These are phyloP conservation scores for Hypoxylon lenormandii DNA, from an alignment of 495 filamentous ascomycete species.

Conservation along the genomic window DNA sequence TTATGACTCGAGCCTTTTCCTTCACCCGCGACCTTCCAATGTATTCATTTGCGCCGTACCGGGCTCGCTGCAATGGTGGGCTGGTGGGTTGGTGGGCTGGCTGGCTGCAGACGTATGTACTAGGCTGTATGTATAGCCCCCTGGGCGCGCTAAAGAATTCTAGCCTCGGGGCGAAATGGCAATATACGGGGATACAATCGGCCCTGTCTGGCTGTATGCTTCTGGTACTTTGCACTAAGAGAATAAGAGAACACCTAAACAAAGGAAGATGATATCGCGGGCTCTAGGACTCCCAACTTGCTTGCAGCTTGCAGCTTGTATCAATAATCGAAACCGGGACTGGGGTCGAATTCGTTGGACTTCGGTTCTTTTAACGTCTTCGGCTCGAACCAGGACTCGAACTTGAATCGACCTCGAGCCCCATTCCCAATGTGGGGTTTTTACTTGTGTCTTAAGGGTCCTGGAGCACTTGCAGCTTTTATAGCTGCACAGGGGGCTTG, in stretches of 20 bases:
- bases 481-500: not conserved
- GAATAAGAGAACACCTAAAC: too few species aligned
- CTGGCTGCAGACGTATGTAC: not conserved
- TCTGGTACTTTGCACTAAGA: constrained; percentile 1
- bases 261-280: too few species aligned
- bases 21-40: not conserved
- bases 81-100: too few species aligned
- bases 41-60: not conserved
- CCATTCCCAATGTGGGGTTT: constrained; percentile 5
- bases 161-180: constrained; percentile 23
- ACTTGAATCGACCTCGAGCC: not conserved
- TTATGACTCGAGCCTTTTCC: constrained; percentile 14
- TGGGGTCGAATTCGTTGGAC: too few species aligned
- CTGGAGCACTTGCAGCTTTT: constrained; percentile 29
- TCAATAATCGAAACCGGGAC: too few species aligned
- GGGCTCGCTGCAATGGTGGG: not conserved
- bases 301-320: too few species aligned
- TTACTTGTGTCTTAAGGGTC: constrained; percentile 35
- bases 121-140: constrained; percentile 11
- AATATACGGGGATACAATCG: constrained; percentile 24
- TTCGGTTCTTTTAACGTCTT: too few species aligned
- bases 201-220: constrained; percentile 26
- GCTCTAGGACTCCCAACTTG: too few species aligned
- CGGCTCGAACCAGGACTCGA: too few species aligned
- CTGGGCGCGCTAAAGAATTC: constrained; percentile 33